Evolutionary conservation across 768 basidiomycete genomes (phyloP).

Genomic region (Hypsizygus marmoreus): DNA sequence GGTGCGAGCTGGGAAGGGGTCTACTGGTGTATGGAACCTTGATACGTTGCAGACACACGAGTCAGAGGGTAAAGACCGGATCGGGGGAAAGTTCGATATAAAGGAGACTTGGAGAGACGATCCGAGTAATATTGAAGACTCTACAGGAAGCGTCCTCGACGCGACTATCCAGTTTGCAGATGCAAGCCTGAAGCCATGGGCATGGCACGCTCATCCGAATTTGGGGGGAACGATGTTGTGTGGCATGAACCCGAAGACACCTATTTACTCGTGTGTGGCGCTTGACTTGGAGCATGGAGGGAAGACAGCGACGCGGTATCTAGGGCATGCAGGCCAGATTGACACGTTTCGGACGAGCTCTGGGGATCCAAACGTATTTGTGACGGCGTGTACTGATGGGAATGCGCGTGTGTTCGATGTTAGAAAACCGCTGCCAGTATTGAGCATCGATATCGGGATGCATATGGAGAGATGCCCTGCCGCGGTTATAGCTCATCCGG

Average conservation of each 20-base stretch:
- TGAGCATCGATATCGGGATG: constrained; percentile 28
- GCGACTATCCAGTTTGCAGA: not conserved
- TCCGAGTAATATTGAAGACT: too few relatives aligned
- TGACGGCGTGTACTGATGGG: constrained; percentile 31
- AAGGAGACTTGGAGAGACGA: too few relatives aligned
- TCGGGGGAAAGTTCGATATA: constrained; percentile 23
- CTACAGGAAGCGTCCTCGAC: too few relatives aligned
- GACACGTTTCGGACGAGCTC: constrained; percentile 27
- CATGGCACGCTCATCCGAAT: not conserved
- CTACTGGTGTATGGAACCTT: constrained; percentile 37
- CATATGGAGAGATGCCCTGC: constrained; percentile 12
- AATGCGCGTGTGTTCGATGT: constrained; percentile 32
- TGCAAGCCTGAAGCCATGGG: not conserved
- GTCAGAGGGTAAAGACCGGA: constrained; percentile 17
- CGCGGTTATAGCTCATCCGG: constrained; percentile 22
- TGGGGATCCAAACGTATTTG: constrained; percentile 29
- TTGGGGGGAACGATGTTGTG: not conserved
- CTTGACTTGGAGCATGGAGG: constrained; percentile 1
- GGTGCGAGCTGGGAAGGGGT: constrained; percentile 35
- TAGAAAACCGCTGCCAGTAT: constrained; percentile 26
- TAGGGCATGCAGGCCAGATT: constrained; percentile 30
- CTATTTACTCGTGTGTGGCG: not conserved
- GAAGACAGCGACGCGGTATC: constrained; percentile 17
- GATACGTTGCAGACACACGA: constrained; percentile 33
- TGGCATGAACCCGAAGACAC: not conserved